Base-by-base conservation (phyloP, 257 asterid genomes). In the Craterostigma plantagineum region DNA sequence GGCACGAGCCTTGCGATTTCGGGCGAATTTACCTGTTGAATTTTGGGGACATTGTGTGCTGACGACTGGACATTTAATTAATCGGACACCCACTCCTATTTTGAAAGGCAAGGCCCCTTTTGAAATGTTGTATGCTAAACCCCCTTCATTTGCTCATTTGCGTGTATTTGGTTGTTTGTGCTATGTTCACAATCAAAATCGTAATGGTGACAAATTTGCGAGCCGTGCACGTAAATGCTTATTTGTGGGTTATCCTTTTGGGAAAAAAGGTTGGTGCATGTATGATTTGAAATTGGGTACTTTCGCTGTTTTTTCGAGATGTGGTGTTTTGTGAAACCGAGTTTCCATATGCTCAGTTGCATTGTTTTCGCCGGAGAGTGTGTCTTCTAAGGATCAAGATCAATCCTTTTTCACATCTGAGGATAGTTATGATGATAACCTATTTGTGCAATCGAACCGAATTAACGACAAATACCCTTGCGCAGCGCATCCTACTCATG, bases 171-270 rank as follows among this genome's bases (percentile, higher is more conserved):
- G 30, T 23, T n/a, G n/a, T n/a, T 41, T 11, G 7, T 48, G 43
- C 10, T 23, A 42, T n/a, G 38, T 11, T 6, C 36, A 43, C 14
- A 17, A 34, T 6, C 43, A 48, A 35, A 13, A 16, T 0, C 35
- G 8, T 4, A 34, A 42, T 8, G 48, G 48, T 7, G 50, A 52
- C 11, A 52, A 52, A 10, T 52, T 52, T 43, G 37, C 12, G 6
- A 33, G 33, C 34, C 23, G 45, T 1, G 16, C 30, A 17, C 35
- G 45, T 2, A 35, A 18, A 13, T 54, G 59, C 30, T 16, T 54
- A 8, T 45, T 54, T 38, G 47, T 54, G 11, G 59, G 59, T 0
- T 46, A 54, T 38, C 34, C 53, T 0, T 38, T 23, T 46, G 53
- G n/a, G n/a, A 54, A 54, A 9, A 54, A 54, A 13, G 42, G 51